phyloP scores from a whole-genome alignment of 2,329 filamentous ascomycete genomes.

The Chrysoporthe deuterocubensis region DNA sequence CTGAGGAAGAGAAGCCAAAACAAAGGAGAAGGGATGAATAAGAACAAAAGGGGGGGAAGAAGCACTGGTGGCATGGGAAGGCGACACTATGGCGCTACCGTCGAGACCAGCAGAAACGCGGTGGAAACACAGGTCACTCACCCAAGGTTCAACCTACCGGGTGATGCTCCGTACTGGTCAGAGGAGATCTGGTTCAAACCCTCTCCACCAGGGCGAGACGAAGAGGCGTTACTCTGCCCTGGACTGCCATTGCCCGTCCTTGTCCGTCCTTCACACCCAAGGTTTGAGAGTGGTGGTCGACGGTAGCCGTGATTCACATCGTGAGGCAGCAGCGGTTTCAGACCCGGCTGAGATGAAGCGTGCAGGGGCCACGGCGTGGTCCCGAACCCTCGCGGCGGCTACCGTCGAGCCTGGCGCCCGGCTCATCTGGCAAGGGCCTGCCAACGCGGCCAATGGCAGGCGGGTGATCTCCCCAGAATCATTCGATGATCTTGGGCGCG shows the following conservation, averaged over 20 bases:
- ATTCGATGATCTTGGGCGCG: constrained; percentile 18
- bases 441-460: not conserved
- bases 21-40: constrained; percentile 22
- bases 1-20: constrained; percentile 27
- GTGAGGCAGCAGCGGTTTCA: constrained; percentile 29
- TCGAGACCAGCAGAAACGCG: constrained; percentile 28
- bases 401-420: constrained; percentile 1
- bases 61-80: not conserved
- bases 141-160: not conserved
- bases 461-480: constrained; percentile 19
- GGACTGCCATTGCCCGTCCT: not conserved
- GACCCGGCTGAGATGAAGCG: constrained; percentile 26
- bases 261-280: constrained; percentile 24
- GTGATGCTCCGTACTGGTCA: not conserved
- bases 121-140: constrained; percentile 26
- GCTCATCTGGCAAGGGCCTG: too few relatives aligned
- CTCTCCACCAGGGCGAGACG: constrained; percentile 25
- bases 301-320: constrained; percentile 22
- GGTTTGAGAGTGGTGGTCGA: constrained; percentile 28
- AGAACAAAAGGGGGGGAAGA: constrained; percentile 6
- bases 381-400: constrained; percentile 15
- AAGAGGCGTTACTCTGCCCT: constrained; percentile 8
- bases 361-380: constrained; percentile 25
- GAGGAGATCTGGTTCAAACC: not conserved
- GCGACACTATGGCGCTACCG: constrained; percentile 15